These are phyloP conservation scores for Daldinia caldariorum DNA, from an alignment of 495 filamentous ascomycete species.

Conservation along the genomic window DNA sequence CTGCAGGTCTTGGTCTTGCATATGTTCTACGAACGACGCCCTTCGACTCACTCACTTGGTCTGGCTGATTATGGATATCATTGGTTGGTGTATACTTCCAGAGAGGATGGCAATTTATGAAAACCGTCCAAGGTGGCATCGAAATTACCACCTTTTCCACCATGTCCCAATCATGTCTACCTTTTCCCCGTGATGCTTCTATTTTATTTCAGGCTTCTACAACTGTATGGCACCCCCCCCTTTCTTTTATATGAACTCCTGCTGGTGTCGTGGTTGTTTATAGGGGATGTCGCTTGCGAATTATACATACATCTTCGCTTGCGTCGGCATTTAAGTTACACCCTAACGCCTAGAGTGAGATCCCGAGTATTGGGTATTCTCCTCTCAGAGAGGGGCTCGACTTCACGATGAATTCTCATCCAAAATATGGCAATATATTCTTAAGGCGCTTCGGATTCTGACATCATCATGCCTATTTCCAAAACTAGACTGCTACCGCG, in stretches of 20 bases:
- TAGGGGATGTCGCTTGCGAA: conserved; percentile 35
- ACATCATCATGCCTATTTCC: conserved; percentile 43
- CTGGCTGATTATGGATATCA: conserved; percentile 1
- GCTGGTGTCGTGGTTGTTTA: conserved; percentile 23
- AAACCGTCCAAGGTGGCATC: conserved; percentile 49
- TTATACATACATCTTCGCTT: conserved; percentile 20
- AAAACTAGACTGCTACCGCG: conserved; percentile 34
- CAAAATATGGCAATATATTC: background rate
- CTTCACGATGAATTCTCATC: conserved; percentile 3
- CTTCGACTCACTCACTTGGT: conserved; percentile 11
- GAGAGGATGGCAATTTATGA: conserved; percentile 47
- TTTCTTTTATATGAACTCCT: conserved; percentile 28
- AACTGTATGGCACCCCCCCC: conserved; percentile 27
- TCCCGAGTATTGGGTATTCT: background rate
- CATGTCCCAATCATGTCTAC: conserved; percentile 45
- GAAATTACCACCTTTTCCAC: conserved; percentile 46
- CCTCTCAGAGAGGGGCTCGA: background rate
- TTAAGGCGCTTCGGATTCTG: conserved; percentile 25
- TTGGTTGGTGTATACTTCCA: conserved; percentile 42
- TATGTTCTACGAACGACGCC: conserved; percentile 25
- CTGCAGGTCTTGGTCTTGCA: conserved; percentile 46
- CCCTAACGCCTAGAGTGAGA: background rate
- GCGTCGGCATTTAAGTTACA: conserved; percentile 8
- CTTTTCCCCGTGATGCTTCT: conserved; percentile 36
- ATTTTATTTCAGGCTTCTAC: conserved; percentile 11